Evolutionary conservation across 2,329 filamentous ascomycete genomes (phyloP).

Genomic region (Exophiala spinifera): DNA sequence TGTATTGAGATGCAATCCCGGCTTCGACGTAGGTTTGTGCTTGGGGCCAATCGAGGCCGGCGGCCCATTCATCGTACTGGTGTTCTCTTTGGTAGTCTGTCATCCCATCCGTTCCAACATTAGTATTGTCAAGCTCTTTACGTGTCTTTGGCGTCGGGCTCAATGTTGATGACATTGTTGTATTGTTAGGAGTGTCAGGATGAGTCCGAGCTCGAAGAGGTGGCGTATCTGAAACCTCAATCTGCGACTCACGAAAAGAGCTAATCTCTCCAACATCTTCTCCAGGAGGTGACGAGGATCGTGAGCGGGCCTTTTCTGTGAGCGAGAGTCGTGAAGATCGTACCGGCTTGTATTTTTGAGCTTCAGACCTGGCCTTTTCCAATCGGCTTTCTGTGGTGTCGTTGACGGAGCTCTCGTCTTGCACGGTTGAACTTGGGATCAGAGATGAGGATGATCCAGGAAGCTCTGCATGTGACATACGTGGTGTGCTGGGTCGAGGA

Average conservation of each 20-base stretch:
- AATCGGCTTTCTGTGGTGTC: constrained; percentile 17
- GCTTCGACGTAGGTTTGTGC: constrained; percentile 23
- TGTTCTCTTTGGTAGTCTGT: constrained; percentile 23
- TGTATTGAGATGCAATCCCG: constrained; percentile 13
- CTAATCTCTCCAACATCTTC: constrained; percentile 2
- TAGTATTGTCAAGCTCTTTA: constrained; percentile 19
- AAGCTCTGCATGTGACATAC: constrained; percentile 27
- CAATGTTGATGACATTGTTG: not conserved
- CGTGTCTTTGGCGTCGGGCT: not conserved
- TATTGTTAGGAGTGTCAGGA: not conserved
- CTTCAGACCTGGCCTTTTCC: constrained; percentile 24
- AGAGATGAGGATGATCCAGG: constrained; percentile 6
- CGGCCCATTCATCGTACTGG: constrained; percentile 22
- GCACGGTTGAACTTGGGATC: constrained; percentile 6
- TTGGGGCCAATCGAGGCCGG: constrained; percentile 8
- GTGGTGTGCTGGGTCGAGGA: constrained; percentile 66
- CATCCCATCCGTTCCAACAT: constrained; percentile 21
- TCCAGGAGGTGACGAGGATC: constrained; percentile 20
- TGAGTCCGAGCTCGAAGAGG: not conserved
- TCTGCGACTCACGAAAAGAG: constrained; percentile 10
- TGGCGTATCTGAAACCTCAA: constrained; percentile 4
- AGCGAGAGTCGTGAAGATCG: constrained; percentile 22
- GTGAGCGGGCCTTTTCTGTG: constrained; percentile 20
- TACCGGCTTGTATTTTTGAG: constrained; percentile 25
- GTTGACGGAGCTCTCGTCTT: constrained; percentile 14